Evolutionary conservation across 768 basidiomycete genomes (phyloP), one percentile per base, ranked within the genome.

Genomic region (Pulveroboletus ravenelii): DNA sequence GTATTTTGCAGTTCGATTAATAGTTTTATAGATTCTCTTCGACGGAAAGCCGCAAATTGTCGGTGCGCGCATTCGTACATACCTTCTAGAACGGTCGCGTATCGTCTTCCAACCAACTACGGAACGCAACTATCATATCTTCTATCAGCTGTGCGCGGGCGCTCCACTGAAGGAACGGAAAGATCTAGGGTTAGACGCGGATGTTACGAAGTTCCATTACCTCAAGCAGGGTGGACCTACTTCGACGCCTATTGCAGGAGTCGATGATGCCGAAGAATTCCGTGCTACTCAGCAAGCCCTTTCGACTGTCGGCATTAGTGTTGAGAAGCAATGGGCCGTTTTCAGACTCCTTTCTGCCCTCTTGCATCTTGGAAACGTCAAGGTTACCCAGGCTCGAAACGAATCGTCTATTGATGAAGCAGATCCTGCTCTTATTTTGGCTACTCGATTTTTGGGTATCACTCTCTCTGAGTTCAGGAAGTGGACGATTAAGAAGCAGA

Each of bases 81-180:
- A 99, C 73, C 82, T 99, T 29, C 76, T 99, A 54, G 96, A 99
- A 66, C 91, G 96, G 37, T 97, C 96, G 36, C 85, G 96, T 54
- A 87, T 99, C 54, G 94, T 97, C 51, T 97, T 95, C 70, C 96
- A 99, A 69, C 95, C 96, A 15, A 77, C 89, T 51, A 93, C 89
- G 39, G 96, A 99, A 69, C 85, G 96, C 52, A 99, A 99, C 71
- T 99, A 98, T 71, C 96, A 99, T 70, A 97, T 99, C 61, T 99
- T 99, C 77, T 98, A 99, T 72, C 96, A 99, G 67, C 76, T 99
- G n/a, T 93, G 95, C 59, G 89, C 94, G 0, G 96, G 96, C 42
- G 93, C 92, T 10, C 94, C 96, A 3, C 74, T 89, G 20, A 95
- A 95, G 69, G 96, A 99, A 64, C 84, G 92, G 37, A 95, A 95